Evolutionary conservation across 208 protist species (phyloP).

Genomic region (Wallacemonas rigidus): DNA sequence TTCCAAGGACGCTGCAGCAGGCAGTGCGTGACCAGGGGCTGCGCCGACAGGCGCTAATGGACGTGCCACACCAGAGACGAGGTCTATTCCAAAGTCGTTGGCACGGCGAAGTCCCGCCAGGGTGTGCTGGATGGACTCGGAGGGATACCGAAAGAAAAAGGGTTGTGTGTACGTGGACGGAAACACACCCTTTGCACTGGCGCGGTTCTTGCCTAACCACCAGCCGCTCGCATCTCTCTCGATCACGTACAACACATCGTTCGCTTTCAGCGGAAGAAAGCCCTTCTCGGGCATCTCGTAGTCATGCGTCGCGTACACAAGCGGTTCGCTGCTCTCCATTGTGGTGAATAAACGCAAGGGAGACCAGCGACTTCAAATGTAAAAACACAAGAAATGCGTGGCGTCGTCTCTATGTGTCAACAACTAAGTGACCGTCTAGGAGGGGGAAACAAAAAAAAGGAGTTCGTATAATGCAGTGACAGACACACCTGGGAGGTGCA

Average conservation of each 20-base stretch:
- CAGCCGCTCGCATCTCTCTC: slow-evolving; percentile 69
- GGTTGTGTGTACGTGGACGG: slow-evolving; percentile 70
- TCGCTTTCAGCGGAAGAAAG: slow-evolving; percentile 48
- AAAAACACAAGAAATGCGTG: not conserved
- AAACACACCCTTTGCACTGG: slow-evolving; percentile 57
- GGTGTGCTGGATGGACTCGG: slow-evolving; percentile 34
- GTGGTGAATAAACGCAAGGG: not conserved
- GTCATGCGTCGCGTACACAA: slow-evolving; percentile 56
- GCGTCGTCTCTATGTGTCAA: too few species aligned
- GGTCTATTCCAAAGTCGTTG: slow-evolving; percentile 32
- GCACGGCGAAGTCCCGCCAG: slow-evolving; percentile 31
- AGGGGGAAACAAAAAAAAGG: too few species aligned
- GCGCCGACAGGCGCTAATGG: slow-evolving; percentile 2
- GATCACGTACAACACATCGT: slow-evolving; percentile 60
- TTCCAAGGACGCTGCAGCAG: not conserved
- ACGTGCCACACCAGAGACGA: slow-evolving; percentile 25
- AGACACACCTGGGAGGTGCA: too few species aligned
- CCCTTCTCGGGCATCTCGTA: slow-evolving; percentile 49
- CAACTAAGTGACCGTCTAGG: too few species aligned
- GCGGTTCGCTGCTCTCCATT: slow-evolving; percentile 24
- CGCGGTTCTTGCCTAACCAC: slow-evolving; percentile 67
- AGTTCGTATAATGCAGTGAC: too few species aligned
- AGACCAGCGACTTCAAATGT: not conserved
- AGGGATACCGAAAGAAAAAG: slow-evolving; percentile 34
- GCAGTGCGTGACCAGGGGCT: not conserved